Base-by-base conservation (phyloP, 495 filamentous ascomycete genomes). In the Glonium stellatum region DNA sequence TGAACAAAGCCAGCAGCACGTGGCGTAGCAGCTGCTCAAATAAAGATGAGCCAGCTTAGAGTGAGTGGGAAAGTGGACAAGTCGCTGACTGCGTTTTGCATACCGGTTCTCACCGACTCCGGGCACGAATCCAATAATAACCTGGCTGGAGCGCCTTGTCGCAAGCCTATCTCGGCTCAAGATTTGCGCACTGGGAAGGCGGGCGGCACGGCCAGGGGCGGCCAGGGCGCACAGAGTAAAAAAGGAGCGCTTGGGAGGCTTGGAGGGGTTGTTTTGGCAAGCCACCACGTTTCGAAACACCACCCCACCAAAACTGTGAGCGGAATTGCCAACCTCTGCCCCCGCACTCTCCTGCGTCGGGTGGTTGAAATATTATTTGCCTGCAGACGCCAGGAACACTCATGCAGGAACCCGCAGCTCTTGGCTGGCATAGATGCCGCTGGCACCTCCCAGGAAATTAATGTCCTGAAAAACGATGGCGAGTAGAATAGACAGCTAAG, bases 391-490 rank as follows among this genome's bases (percentile, higher is more conserved):
- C 39, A 44, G 39, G 39, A 44, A 44, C 39, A 44, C 6, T 44
- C 13, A 44, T 51, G 48, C 48, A 51, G 48, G 48, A 51, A 51
- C 48, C 48, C 48, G 48, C 48, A 5, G 25, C 19, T 31, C 6
- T 23, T 27, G 15, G 48, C 48, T 23, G 6, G 48, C 23, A 1
- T 23, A 25, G 48, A 22, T 25, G 18, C 19, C 48, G 18, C 15
- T 22, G 48, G 48, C 19, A 51, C 25, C 18, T 23, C 48, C 9
- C 15, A 25, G 48, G 48, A 22, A 23, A 31, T 23, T 27, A 23
- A 23, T 31, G 23, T 27, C 48, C 23, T 22, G 48, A 23, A 25
- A 23, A 23, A 31, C 21, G 48, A 25, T 1, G 12, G 48, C 48
- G 48, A 51, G 48, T 23, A 31, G 48, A 51, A 51, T 51, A 6